These are phyloP conservation scores for Tolypocladium pustulatum DNA, from an alignment of 2,329 filamentous ascomycete species.

Conservation along the genomic window DNA sequence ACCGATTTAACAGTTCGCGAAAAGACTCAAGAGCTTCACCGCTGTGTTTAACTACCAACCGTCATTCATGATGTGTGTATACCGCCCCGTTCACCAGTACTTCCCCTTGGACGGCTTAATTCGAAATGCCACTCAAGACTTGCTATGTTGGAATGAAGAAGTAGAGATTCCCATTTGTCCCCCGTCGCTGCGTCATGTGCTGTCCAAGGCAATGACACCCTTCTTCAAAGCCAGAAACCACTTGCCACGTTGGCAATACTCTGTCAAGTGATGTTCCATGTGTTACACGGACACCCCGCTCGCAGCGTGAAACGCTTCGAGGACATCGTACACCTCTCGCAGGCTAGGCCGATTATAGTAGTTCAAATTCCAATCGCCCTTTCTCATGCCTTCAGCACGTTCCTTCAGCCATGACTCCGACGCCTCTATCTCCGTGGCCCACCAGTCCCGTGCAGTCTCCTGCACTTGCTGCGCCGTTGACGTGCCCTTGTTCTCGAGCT, in stretches of 20 bases:
- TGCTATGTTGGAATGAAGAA: not conserved
- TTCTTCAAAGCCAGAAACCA: not conserved
- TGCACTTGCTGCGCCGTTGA: constrained; percentile 24
- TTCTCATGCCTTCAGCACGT: constrained; percentile 26
- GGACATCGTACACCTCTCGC: constrained; percentile 26
- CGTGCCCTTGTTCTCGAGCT: constrained; percentile 17
- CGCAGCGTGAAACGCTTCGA: constrained; percentile 12
- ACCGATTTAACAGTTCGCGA: not conserved
- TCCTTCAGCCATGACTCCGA: constrained; percentile 35
- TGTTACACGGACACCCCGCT: not conserved
- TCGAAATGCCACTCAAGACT: not conserved
- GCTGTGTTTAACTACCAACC: not conserved
- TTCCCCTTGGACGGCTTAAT: too few species aligned
- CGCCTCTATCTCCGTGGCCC: constrained; percentile 34
- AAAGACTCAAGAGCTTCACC: not conserved
- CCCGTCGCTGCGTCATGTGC: not conserved
- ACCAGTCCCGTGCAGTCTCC: constrained; percentile 33
- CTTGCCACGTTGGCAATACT: not conserved
- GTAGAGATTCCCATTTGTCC: not conserved
- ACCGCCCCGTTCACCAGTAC: not conserved
- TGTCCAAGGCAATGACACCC: not conserved
- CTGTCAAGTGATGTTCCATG: not conserved
- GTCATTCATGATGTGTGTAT: not conserved
- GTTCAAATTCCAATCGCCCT: constrained; percentile 38
- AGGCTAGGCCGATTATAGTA: constrained; percentile 37